These are phyloP conservation scores for Tubosaeta brunneosetosa DNA, from an alignment of 768 basidiomycete genomes.

Conservation along the genomic window DNA sequence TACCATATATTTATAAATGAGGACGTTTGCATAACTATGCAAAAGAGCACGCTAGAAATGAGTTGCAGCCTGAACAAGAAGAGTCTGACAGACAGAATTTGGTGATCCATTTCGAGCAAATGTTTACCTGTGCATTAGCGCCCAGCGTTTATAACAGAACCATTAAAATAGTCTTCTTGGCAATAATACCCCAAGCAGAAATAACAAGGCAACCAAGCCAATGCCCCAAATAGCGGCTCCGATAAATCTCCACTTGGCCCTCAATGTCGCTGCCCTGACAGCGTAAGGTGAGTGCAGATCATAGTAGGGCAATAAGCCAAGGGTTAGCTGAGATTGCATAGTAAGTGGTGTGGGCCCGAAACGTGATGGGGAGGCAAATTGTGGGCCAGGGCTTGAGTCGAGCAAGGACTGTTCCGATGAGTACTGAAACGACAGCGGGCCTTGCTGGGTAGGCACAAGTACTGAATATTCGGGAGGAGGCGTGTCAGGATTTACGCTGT, in stretches of 20 bases:
- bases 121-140: background rate
- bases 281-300: conserved; percentile 41
- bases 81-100: no score
- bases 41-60: no score
- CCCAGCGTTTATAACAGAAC: no score
- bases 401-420: conserved; percentile 13
- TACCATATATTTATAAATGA: no score
- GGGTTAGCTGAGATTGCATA: conserved; percentile 31
- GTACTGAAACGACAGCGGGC: conserved; percentile 8
- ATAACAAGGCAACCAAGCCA: conserved; percentile 27
- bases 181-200: conserved; percentile 23
- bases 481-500: conserved; percentile 23
- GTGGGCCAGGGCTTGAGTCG: conserved; percentile 12
- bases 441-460: conserved; percentile 12
- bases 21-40: no score
- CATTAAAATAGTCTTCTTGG: conserved; percentile 4
- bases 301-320: conserved; percentile 37
- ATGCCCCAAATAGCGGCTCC: conserved; percentile 38
- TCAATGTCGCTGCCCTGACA: conserved; percentile 31
- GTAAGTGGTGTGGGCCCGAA: conserved; percentile 43
- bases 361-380: conserved; percentile 13
- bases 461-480: conserved; percentile 29
- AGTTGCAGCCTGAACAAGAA: no score
- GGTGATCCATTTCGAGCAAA: background rate
- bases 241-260: conserved; percentile 44